These are phyloP conservation scores for Golubevia pallescens DNA, from an alignment of 1,284 basidiomycete species.

Conservation along the genomic window DNA sequence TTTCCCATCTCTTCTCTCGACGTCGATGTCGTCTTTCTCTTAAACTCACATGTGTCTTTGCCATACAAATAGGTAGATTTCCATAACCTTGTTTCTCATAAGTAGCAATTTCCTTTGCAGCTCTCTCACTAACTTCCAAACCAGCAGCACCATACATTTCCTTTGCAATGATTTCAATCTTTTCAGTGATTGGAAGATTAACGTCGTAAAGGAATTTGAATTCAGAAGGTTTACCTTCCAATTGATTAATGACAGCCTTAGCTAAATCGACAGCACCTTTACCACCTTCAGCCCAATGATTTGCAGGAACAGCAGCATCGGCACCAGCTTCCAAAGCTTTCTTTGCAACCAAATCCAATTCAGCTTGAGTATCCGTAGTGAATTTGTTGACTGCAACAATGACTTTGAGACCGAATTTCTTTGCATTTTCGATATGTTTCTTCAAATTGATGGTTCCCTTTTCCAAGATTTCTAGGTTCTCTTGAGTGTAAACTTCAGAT, in stretches of 20 bases:
- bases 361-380: conserved; percentile 55
- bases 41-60: too few relatives aligned
- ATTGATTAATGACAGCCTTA: conserved; percentile 45
- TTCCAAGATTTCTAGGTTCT: conserved; percentile 59
- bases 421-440: conserved; percentile 62
- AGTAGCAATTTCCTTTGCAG: conserved; percentile 48
- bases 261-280: conserved; percentile 53
- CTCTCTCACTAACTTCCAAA: conserved; percentile 68
- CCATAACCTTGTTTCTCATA: conserved; percentile 55
- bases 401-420: conserved; percentile 62
- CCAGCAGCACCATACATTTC: conserved; percentile 63
- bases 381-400: conserved; percentile 63
- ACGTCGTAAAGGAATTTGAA: conserved; percentile 62
- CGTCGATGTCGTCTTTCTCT: too few relatives aligned
- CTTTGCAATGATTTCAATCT: conserved; percentile 56
- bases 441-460: conserved; percentile 52
- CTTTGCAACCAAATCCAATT: conserved; percentile 48
- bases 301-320: conserved; percentile 53
- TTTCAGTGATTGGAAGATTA: conserved; percentile 42
- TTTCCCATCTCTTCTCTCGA: too few relatives aligned
- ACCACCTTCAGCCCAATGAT: conserved; percentile 62
- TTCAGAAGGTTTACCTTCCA: conserved; percentile 36
- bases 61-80: conserved; percentile 81
- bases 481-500: conserved; percentile 55
- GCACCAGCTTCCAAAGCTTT: conserved; percentile 55